These are phyloP conservation scores for Acanthamoeba lenticulata DNA, from an alignment of 208 protist species.

Conservation along the genomic window DNA sequence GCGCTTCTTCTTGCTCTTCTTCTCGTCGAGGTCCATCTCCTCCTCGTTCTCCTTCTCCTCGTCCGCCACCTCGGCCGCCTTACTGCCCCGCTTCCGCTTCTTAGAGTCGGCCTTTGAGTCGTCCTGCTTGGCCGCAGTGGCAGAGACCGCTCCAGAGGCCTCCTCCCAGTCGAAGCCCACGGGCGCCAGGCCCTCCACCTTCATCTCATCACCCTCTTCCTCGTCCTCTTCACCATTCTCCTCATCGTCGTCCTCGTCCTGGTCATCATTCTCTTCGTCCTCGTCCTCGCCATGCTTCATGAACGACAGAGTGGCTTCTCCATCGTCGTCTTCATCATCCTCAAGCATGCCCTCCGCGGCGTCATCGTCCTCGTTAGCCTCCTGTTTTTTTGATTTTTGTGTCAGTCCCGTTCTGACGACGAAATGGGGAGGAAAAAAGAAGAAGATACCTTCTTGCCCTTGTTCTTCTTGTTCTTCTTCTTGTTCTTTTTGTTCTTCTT, in stretches of 20 bases:
- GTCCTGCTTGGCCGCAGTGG: slow-evolving; percentile 34
- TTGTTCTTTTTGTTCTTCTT: too few relatives aligned
- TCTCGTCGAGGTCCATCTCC: slow-evolving; percentile 66
- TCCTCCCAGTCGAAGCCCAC: slow-evolving; percentile 69
- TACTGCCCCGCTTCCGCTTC: slow-evolving; percentile 58
- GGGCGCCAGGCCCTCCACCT: slow-evolving; percentile 8
- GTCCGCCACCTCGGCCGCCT: slow-evolving; percentile 71
- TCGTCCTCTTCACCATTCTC: slow-evolving; percentile 63
- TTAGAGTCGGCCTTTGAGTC: slow-evolving; percentile 20
- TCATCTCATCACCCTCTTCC: slow-evolving; percentile 67
- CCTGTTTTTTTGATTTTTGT: background rate
- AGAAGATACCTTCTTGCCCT: slow-evolving; percentile 3
- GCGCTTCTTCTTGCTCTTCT: slow-evolving; percentile 71
- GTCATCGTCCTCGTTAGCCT: slow-evolving; percentile 4
- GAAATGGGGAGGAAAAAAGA: too few relatives aligned
- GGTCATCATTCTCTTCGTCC: slow-evolving; percentile 70
- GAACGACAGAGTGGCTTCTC: background rate
- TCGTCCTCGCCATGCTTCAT: slow-evolving; percentile 51
- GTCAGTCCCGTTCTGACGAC: too few relatives aligned
- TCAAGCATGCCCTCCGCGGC: background rate
- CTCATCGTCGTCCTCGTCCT: slow-evolving; percentile 73
- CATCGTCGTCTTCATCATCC: slow-evolving; percentile 59
- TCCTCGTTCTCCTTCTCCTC: slow-evolving; percentile 79
- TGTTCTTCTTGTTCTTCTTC: slow-evolving; percentile 24
- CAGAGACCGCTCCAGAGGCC: too few relatives aligned